A percentile compares a stretch with the other conserved stretches of the same genome.
These are phyloP conservation scores for Typha latifolia DNA, from an alignment of 176 grass and related monocot species.

Conservation along the genomic window DNA sequence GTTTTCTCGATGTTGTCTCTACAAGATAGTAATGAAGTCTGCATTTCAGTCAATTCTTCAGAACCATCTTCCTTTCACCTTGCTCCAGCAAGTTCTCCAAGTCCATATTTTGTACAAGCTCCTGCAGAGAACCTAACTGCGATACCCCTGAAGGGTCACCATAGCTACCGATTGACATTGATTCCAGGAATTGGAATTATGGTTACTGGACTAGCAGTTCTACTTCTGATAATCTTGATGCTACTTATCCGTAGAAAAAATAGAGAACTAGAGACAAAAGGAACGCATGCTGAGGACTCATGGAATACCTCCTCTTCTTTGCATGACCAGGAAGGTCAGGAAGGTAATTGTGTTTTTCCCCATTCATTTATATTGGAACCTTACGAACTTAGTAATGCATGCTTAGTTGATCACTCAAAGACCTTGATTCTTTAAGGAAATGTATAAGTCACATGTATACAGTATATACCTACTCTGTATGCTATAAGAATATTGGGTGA, in stretches of 20 bases:
- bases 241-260: constrained; percentile 73
- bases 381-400: too few relatives aligned
- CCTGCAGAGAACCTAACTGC: constrained; percentile 38
- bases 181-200: constrained; percentile 55
- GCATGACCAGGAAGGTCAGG: constrained; percentile 43
- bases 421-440: too few relatives aligned
- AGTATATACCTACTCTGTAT: too few relatives aligned
- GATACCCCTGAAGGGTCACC: constrained; percentile 46
- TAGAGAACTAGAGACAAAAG: constrained; percentile 56
- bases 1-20: constrained; percentile 5
- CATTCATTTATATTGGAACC: not conserved
- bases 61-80: constrained; percentile 17
- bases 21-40: constrained; percentile 17
- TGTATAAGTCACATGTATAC: too few relatives aligned
- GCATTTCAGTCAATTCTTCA: constrained; percentile 59
- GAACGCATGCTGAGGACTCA: constrained; percentile 22
- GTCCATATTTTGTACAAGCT: constrained; percentile 38
- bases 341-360: constrained; percentile 40
- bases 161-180: constrained; percentile 36
- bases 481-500: too few relatives aligned
- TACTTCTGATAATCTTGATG: constrained; percentile 63
- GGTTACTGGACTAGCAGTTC: constrained; percentile 55
- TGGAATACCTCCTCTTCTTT: constrained; percentile 32
- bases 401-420: too few relatives aligned
- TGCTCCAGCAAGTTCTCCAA: constrained; percentile 42